Base-by-base conservation (phyloP, 2,329 filamentous ascomycete species). In the Fonsecaea nubica region DNA sequence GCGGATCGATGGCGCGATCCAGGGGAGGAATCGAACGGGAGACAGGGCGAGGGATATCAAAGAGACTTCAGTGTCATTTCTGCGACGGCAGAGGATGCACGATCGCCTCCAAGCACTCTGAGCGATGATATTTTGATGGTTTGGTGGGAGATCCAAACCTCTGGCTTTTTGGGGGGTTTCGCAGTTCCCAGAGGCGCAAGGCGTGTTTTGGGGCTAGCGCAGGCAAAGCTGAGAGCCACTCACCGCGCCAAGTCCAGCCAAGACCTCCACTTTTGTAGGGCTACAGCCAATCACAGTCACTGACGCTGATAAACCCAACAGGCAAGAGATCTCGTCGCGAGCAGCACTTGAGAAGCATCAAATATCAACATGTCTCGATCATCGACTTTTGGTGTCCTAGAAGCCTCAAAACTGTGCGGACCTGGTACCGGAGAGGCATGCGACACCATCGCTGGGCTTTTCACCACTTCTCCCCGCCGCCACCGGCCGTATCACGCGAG, bases 341-440 rank as follows among this genome's bases (percentile, higher is more conserved):
- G 42, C 62, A 65, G 65, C 63, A 60, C 64, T 64, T 65, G 48
- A 10, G 64, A 67, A 72, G 65, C 64, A 68, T 62, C 60, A 68
- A 65, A 57, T 65, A 69, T 65, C 50, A 52, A 61, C 52, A 58
- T 58, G 45, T 62, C 53, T 64, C 35, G 18, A 64, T 55, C 33
- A 63, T 60, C 54, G 60, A 56, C 36, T 33, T 55, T 9, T 48
- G 50, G 60, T 55, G 8, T 15, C 12, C 12, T 5, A 57, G 38
- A 18, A 61, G 32, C 25, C 18, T 55, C 35, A 30, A 67, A 58
- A 25, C 50, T 42, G n/a, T 45, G 66, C 56, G 63, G 60, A 64
- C 21, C 36, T 62, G 62, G 45, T 38, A 57, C 62, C 64, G 57
- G 62, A 66, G 30, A 15, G 8, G 9, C 45, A 63, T 53, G 68